Evolutionary conservation across 2,329 filamentous ascomycete species (phyloP).

Genomic region (Aspergillus novofumigatus): DNA sequence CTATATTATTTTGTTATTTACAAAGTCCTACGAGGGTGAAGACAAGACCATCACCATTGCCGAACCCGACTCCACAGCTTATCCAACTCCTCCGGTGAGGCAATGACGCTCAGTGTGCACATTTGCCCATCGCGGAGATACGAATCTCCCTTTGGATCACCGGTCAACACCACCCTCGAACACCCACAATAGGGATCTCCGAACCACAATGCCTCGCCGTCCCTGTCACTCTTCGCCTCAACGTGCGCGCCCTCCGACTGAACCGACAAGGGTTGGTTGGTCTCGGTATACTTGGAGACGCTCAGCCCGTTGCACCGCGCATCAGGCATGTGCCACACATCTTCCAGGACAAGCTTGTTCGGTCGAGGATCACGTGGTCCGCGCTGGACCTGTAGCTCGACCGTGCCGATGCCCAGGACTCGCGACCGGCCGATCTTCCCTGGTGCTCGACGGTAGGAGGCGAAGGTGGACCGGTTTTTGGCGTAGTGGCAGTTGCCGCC

Average conservation of each 20-base stretch:
- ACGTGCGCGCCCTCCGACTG: conserved; percentile 2
- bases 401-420: conserved; percentile 17
- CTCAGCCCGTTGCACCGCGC: conserved; percentile 18
- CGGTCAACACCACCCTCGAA: conserved; percentile 14
- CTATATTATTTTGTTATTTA: background rate
- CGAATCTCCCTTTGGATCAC: conserved; percentile 9
- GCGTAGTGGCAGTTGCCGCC: conserved; percentile 18
- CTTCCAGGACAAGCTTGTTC: conserved; percentile 11
- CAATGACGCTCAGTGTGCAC: conserved; percentile 10
- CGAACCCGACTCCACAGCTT: conserved; percentile 9
- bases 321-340: conserved; percentile 18
- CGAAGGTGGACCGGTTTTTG: conserved; percentile 19
- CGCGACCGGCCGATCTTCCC: conserved; percentile 11
- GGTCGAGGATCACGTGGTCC: conserved; percentile 7
- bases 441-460: conserved; percentile 16
- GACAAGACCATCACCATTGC: conserved; percentile 6
- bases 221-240: conserved; percentile 5
- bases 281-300: conserved; percentile 7
- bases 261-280: conserved; percentile 4
- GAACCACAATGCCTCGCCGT: conserved; percentile 15
- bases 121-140: conserved; percentile 3
- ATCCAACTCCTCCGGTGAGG: conserved; percentile 15
- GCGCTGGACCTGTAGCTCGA: conserved; percentile 14
- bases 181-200: conserved; percentile 9
- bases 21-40: background rate